phyloP scores from a whole-genome alignment of 352 stramenopile genomes.

The Phytophthora sp. region DNA sequence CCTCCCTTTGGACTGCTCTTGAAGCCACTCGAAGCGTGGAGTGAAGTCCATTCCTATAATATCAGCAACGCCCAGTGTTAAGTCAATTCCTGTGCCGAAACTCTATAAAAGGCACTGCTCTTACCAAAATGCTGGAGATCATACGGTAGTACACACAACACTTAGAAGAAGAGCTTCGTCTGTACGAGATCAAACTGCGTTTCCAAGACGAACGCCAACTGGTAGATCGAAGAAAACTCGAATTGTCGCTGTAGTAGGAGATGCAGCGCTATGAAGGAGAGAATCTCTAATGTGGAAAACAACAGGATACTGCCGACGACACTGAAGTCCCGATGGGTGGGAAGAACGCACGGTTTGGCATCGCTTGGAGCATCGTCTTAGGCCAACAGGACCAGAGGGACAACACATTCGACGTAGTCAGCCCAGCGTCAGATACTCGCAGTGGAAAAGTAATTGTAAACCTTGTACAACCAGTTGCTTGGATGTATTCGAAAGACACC shows the following conservation, averaged over 20 bases:
- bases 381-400: constrained; percentile 36
- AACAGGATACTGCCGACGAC: constrained; percentile 15
- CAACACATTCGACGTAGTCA: constrained; percentile 45
- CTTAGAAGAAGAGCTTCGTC: too few relatives aligned
- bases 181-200: constrained; percentile 25
- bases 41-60: too few relatives aligned
- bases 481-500: neutral
- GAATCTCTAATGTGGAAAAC: constrained; percentile 35
- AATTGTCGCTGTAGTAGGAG: constrained; percentile 35
- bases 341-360: constrained; percentile 41
- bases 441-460: constrained; percentile 34
- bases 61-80: too few relatives aligned
- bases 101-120: too few relatives aligned
- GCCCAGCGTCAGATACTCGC: constrained; percentile 34
- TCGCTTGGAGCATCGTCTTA: constrained; percentile 37
- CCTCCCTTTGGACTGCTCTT: too few relatives aligned
- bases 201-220: constrained; percentile 44
- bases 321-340: neutral
- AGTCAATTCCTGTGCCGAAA: too few relatives aligned
- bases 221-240: constrained; percentile 27
- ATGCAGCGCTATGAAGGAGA: constrained; percentile 34
- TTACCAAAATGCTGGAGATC: constrained; percentile 15
- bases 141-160: constrained; percentile 13
- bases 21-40: too few relatives aligned
- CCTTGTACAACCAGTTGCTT: constrained; percentile 17